Percentiles rank a stretch among this genome's conserved stretches.
Conservation (phyloP, 78 protist species). For the Bodo saltans region DNA sequence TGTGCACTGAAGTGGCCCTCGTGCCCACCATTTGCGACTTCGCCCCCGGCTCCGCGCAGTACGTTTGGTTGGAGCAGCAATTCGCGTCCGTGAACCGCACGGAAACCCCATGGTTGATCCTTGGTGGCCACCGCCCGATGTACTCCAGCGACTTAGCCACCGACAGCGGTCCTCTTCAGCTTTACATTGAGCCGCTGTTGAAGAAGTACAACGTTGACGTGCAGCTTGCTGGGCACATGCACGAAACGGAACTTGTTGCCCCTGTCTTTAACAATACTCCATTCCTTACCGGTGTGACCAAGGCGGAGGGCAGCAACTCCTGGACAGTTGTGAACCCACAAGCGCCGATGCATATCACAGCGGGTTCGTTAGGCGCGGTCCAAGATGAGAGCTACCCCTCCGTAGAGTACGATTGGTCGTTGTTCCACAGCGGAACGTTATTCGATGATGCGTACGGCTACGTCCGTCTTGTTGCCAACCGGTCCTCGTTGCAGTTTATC, state of each 20-base stretch:
- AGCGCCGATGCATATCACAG: not conserved
- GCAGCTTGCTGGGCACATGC: constrained; percentile 17
- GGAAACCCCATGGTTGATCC: constrained; percentile 4
- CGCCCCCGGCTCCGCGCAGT: not conserved
- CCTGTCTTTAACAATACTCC: not conserved
- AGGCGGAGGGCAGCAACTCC: not conserved
- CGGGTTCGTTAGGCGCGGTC: not conserved
- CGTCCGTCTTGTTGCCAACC: no score
- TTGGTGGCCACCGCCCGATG: constrained; percentile 20
- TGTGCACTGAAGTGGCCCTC: not conserved
- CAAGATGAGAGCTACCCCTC: not conserved
- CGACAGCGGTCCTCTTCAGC: not conserved
- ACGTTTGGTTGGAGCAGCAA: not conserved
- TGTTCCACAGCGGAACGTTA: not conserved
- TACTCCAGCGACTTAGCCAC: constrained; percentile 10
- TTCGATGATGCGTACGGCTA: not conserved
- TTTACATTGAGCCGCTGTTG: constrained; percentile 5
- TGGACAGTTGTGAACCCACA: not conserved
- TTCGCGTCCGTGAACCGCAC: not conserved
- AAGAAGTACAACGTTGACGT: not conserved
- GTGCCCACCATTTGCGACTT: not conserved
- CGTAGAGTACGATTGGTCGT: not conserved
- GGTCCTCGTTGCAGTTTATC: no score
- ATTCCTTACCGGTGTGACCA: not conserved
- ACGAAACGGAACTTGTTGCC: not conserved